Percentiles rank a stretch among this genome's conserved stretches.
These are phyloP conservation scores for Spatholobus suberectus DNA, from an alignment of 306 rosid species.

Conservation along the genomic window DNA sequence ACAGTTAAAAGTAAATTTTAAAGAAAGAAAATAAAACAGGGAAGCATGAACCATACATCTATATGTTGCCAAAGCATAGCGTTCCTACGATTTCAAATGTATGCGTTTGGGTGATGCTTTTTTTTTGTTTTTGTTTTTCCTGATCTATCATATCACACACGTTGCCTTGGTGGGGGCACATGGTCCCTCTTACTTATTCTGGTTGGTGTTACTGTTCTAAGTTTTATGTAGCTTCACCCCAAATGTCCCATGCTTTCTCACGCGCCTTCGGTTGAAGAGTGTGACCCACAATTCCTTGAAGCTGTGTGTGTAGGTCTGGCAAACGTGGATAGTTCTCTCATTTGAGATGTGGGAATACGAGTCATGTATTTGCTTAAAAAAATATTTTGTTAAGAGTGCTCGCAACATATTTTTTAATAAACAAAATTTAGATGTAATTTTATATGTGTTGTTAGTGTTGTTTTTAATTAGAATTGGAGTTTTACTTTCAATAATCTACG, in stretches of 20 bases:
- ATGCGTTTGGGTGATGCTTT: slow-evolving; percentile 27
- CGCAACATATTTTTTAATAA: too few relatives aligned
- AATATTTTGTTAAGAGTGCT: too few relatives aligned
- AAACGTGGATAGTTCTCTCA: too few relatives aligned
- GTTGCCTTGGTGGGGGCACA: slow-evolving; percentile 45
- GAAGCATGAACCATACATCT: slow-evolving; percentile 25
- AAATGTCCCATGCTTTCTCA: slow-evolving; percentile 19
- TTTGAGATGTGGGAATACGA: too few relatives aligned
- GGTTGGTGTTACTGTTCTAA: slow-evolving; percentile 13
- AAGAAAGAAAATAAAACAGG: slow-evolving; percentile 36
- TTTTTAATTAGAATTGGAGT: too few relatives aligned
- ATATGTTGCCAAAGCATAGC: not conserved
- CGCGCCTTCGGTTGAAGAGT: not conserved
- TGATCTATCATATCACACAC: slow-evolving; percentile 62
- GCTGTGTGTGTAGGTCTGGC: too few relatives aligned
- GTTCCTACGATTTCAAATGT: slow-evolving; percentile 40
- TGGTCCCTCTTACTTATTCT: slow-evolving; percentile 40
- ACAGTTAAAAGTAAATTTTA: slow-evolving; percentile 25
- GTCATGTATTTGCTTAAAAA: too few relatives aligned
- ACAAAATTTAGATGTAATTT: too few relatives aligned
- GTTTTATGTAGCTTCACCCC: slow-evolving; percentile 23
- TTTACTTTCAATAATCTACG: too few relatives aligned
- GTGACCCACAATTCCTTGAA: not conserved
- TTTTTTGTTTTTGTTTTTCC: slow-evolving; percentile 13
- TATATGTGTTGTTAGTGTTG: too few relatives aligned